phyloP scores from a whole-genome alignment of 768 basidiomycete genomes.

The Strobilomyces dryophilus region DNA sequence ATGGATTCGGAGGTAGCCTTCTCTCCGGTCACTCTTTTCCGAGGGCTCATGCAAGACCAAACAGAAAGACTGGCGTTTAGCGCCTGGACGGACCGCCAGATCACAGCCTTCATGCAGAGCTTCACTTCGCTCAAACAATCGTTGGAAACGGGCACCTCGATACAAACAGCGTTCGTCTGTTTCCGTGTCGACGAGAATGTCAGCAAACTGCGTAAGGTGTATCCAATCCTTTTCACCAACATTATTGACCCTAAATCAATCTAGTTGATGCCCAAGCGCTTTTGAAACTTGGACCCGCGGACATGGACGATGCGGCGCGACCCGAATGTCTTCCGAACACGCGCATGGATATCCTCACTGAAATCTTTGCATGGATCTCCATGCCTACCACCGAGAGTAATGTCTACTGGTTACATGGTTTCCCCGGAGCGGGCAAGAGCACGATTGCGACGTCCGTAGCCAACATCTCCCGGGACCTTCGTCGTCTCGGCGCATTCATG shows the following conservation, averaged over 20 bases:
- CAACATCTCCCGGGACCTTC: conserved; percentile 28
- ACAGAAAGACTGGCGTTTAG: conserved; percentile 17
- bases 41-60: conserved; percentile 2
- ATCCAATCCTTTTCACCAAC: not conserved
- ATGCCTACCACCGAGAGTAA: conserved; percentile 17
- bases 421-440: conserved; percentile 36
- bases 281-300: conserved; percentile 23
- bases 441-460: conserved; percentile 34
- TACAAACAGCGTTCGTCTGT: conserved; percentile 25
- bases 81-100: conserved; percentile 19
- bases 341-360: conserved; percentile 26
- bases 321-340: conserved; percentile 30
- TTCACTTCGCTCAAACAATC: conserved; percentile 26
- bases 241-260: not conserved
- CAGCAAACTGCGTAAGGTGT: conserved; percentile 21
- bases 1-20: conserved; percentile 31
- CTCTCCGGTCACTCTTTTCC: not conserved
- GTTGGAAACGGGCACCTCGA: conserved; percentile 20
- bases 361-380: conserved; percentile 24
- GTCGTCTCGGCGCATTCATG: conserved; percentile 33
- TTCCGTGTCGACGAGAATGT: conserved; percentile 29
- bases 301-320: conserved; percentile 27
- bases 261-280: conserved; percentile 21
- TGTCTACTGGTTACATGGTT: conserved; percentile 33
- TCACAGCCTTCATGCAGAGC: conserved; percentile 16